Conservation (phyloP, 1,139 yeast species). For the Dujonia santamariae region DNA sequence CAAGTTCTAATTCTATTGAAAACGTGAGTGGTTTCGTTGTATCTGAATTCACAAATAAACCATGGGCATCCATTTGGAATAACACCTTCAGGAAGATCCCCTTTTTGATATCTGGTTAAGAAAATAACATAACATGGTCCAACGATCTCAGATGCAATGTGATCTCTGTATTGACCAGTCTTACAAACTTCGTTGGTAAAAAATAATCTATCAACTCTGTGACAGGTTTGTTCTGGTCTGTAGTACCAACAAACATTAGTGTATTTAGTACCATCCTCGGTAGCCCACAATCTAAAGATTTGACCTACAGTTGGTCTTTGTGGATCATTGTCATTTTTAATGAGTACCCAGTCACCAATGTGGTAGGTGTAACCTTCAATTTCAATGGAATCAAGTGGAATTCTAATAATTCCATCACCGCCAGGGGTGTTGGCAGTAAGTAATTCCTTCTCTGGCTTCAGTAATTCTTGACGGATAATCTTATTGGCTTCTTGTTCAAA, state of each 20-base stretch:
- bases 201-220: conserved; percentile 82
- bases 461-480: conserved; percentile 67
- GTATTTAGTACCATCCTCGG: conserved; percentile 80
- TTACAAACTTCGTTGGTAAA: conserved; percentile 93
- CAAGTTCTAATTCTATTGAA: conserved; percentile 96
- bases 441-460: conserved; percentile 78
- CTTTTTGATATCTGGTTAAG: conserved; percentile 90
- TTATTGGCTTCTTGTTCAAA: conserved; percentile 62
- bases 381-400: conserved; percentile 74
- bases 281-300: conserved; percentile 87
- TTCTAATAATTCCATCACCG: conserved; percentile 54
- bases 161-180: conserved; percentile 96
- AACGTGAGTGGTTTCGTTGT: conserved; percentile 83
- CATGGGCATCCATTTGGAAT: conserved; percentile 75
- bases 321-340: conserved; percentile 83
- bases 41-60: conserved; percentile 92
- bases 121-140: conserved; percentile 95
- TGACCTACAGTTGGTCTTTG: conserved; percentile 92
- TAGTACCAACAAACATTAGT: conserved; percentile 97
- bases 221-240: conserved; percentile 97
- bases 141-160: conserved; percentile 78
- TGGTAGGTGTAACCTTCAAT: conserved; percentile 70
- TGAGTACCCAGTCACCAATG: conserved; percentile 94
- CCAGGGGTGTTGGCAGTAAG: conserved; percentile 65
- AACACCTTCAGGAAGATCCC: conserved; percentile 73